Conservation (phyloP, 2,329 filamentous ascomycete species). For the Fusarium ambrosium region DNA sequence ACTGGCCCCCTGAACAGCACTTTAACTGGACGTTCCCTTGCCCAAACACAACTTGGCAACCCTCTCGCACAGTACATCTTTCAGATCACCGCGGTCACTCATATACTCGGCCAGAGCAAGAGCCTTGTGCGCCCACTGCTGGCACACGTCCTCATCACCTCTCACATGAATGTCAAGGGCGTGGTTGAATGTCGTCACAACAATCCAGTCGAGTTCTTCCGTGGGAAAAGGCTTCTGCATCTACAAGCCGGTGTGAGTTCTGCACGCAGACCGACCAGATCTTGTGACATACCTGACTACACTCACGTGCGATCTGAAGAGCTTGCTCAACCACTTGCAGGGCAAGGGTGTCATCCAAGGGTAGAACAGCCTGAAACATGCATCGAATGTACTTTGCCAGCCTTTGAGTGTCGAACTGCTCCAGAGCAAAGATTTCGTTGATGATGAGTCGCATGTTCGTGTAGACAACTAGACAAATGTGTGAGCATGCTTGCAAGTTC, state of each 20-base stretch:
- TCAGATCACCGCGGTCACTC: constrained; percentile 65
- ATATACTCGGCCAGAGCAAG: constrained; percentile 72
- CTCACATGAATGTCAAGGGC: constrained; percentile 74
- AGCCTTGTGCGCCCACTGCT: constrained; percentile 73
- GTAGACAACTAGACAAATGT: constrained; percentile 59
- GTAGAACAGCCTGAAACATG: constrained; percentile 77
- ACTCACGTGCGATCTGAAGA: constrained; percentile 64
- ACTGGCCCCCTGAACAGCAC: not conserved
- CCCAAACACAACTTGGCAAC: constrained; percentile 56
- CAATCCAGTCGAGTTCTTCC: constrained; percentile 83
- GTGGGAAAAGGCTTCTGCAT: constrained; percentile 68
- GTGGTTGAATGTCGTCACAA: constrained; percentile 76
- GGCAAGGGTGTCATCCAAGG: constrained; percentile 67
- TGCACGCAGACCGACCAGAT: not conserved
- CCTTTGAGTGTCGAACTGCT: constrained; percentile 68
- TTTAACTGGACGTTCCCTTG: not conserved
- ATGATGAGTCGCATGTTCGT: constrained; percentile 75
- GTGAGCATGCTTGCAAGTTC: not conserved
- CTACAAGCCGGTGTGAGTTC: constrained; percentile 42
- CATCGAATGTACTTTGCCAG: constrained; percentile 84
- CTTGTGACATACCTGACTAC: constrained; percentile 57
- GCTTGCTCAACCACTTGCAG: constrained; percentile 76
- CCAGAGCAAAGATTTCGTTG: constrained; percentile 73
- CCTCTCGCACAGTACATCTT: constrained; percentile 59
- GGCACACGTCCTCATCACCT: constrained; percentile 67